Conservation (phyloP, 192 early-diverging fungal genomes). For the Diversispora eburnea region DNA sequence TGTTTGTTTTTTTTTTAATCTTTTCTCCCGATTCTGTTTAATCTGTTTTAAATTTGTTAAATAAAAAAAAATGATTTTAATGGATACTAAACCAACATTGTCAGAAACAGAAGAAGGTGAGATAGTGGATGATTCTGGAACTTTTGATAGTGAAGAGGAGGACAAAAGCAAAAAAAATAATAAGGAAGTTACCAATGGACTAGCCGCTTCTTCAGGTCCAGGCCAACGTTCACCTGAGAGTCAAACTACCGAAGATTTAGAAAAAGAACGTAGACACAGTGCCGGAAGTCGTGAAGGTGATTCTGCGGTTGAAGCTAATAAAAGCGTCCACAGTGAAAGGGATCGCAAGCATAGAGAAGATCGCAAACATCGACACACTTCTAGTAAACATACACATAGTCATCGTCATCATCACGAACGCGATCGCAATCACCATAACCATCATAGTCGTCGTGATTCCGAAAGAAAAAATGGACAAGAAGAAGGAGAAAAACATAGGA, state of each 20-base stretch:
- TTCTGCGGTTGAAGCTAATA: constrained; percentile 9
- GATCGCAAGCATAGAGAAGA: constrained; percentile 10
- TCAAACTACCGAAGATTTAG: constrained; percentile 23
- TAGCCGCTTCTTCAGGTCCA: constrained; percentile 21
- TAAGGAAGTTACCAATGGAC: constrained; percentile 24
- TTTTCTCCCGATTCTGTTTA: neutral
- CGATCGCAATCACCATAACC: constrained; percentile 29
- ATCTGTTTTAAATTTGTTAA: neutral
- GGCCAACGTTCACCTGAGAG: constrained; percentile 26
- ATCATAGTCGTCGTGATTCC: constrained; percentile 4
- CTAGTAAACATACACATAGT: constrained; percentile 15
- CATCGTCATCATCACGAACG: constrained; percentile 18
- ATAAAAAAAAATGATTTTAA: constrained; percentile 14
- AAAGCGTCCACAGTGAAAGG: neutral
- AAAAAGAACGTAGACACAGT: constrained; percentile 14
- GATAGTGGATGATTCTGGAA: constrained; percentile 29
- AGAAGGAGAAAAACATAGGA: constrained; percentile 32
- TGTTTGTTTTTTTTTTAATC: no score
- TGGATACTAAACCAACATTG: constrained; percentile 22
- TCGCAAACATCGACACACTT: constrained; percentile 1
- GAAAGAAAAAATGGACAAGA: constrained; percentile 14
- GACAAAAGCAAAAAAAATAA: constrained; percentile 17
- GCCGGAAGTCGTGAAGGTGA: constrained; percentile 13
- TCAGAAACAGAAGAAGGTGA: constrained; percentile 31
- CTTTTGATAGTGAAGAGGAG: constrained; percentile 13